These are phyloP conservation scores for Penium margaritaceum DNA, from an alignment of 139 green algal genomes.

Conservation along the genomic window DNA sequence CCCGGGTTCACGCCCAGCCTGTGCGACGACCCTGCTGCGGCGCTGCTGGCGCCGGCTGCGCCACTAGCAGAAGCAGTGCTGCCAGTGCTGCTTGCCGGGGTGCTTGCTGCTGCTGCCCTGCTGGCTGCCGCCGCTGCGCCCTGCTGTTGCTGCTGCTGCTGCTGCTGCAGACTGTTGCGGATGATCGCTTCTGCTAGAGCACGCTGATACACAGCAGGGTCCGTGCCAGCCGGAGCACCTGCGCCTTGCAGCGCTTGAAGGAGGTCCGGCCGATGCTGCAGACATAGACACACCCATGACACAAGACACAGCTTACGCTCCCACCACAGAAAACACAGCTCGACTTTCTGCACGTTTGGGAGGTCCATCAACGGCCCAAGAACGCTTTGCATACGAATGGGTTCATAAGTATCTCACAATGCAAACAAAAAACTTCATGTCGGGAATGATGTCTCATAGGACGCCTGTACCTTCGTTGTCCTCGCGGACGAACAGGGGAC, in stretches of 20 bases:
- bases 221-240: neutral
- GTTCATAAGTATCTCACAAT: neutral
- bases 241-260: constrained; percentile 23
- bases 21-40: neutral
- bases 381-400: neutral
- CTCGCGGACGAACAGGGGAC: no score
- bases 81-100: neutral
- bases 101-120: constrained; percentile 12
- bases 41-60: neutral
- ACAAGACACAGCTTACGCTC: neutral
- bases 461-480: neutral
- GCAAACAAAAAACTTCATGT: neutral
- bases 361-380: neutral
- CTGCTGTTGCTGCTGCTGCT: neutral
- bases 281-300: neutral
- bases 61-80: neutral
- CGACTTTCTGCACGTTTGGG: neutral
- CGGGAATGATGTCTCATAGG: neutral
- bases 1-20: no score
- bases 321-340: neutral
- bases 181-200: constrained; percentile 16
- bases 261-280: constrained; percentile 21
- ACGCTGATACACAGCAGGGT: neutral
- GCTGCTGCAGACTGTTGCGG: neutral
- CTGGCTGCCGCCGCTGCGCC: neutral